Evolutionary conservation across 1,284 basidiomycete species (phyloP), one percentile per base, ranked within the genome.

Genomic region (Ganoderma meredithae): DNA sequence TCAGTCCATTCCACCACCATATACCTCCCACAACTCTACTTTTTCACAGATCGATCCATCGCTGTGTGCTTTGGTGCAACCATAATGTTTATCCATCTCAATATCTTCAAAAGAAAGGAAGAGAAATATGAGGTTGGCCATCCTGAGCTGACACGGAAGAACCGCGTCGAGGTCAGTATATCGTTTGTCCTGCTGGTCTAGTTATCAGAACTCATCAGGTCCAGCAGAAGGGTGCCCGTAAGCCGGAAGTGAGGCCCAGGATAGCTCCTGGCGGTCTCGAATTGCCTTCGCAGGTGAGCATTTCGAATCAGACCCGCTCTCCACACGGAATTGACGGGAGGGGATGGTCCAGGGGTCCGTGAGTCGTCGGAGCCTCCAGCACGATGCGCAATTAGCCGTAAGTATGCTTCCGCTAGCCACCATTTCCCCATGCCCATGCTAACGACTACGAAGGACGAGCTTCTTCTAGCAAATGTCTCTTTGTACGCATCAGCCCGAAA

Each of bases 61-160:
- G 33, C 60, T 62, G 61, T 69, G 8, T 19, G n/a, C 7, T 44
- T 67, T 49, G 61, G 58, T 3, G 67, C 62, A 64, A 47, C 43
- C 62, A 43, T 2, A 17, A 71, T 71, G 70, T 68, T 69, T 33
- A 58, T 67, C 17, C 63, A 52, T 22, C 60, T 60, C 7, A 60
- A 60, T 12, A 40, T 71, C 13, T 71, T 71, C 64, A 69, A 68
- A 62, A 68, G 60, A 47, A 71, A 68, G 60, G 66, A 60, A 10
- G 58, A 60, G 9, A 40, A 41, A 25, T 25, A 64, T 4, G 62
- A 65, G 12, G 13, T 25, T 31, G 43, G 25, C n/a, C 62, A 55
- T 25, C 36, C 52, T 7, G 62, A 65, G 2, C 58, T 69, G 8
- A 47, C 58, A 0, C 49, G 65, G 22, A 60, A 56, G 58, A 64